Base-by-base conservation (phyloP, 805 yeast genomes). In the Schwanniomyces vanrijiae region DNA sequence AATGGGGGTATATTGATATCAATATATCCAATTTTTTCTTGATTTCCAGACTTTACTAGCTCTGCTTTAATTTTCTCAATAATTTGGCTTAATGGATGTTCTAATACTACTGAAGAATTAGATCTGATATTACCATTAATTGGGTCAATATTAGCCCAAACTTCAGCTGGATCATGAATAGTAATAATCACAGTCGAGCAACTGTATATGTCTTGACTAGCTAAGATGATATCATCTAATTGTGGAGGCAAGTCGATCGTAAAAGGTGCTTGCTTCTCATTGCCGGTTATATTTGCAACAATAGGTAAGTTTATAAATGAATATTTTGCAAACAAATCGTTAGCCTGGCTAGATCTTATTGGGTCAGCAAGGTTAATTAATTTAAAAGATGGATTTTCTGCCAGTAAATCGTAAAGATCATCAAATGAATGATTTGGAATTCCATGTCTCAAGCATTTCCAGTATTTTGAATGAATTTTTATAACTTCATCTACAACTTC, bases 131-230 rank as follows among this genome's bases (percentile, higher is more conserved):
- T 75, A 6, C 98, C 98, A 8, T 87, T 81, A 4, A 83, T 65
- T 0, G 96, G 88, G 61, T 90, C 90, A 34, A 84, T 71, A 54
- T 84, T 82, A 1, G 95, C 96, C 96, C 96, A 90, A 5, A 94
- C 77, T 49, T 90, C 91, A 5, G 97, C 88, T 2, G 97, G 89
- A 59, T 91, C 98, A 65, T 91, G 98, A 16, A 91, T 81, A 5
- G 88, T 63, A 7, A 92, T 70, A 8, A 90, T 69, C 5, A 91
- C 65, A 5, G 86, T 80, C n/a, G 81, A 77, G 33, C 83, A 69
- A 10, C 80, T 78, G 61, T 81, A 81, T 21, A 91, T 77, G 46
- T 81, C 77, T 9, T 89, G 84, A 11, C 91, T 78, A n/a, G 91
- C 84, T 40, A 89, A 60, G 10, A 85, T 81, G 55, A 80, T 84